Conservation (phyloP, 176 grass and related monocot species). For the Oryza coarctata region DNA sequence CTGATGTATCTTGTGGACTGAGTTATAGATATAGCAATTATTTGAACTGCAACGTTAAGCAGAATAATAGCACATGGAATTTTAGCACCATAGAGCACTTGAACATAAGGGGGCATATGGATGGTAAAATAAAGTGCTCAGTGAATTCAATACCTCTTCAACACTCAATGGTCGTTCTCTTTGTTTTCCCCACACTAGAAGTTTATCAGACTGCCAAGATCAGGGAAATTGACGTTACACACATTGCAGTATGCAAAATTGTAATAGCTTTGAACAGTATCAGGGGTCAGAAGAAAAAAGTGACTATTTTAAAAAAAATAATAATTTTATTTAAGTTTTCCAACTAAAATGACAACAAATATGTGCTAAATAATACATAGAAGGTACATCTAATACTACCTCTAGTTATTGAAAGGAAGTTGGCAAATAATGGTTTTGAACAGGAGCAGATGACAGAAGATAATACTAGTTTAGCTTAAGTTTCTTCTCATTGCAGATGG, state of each 20-base stretch:
- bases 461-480: neutral
- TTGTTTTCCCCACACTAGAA: conserved; percentile 92
- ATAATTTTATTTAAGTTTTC: neutral
- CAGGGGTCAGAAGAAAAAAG: conserved; percentile 18
- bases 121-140: conserved; percentile 18
- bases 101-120: conserved; percentile 6
- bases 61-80: conserved; percentile 19
- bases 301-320: neutral
- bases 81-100: neutral
- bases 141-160: conserved; percentile 65
- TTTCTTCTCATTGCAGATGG: neutral
- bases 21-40: conserved; percentile 28
- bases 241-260: conserved; percentile 27
- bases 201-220: conserved; percentile 70
- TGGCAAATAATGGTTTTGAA: neutral
- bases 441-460: conserved; percentile 15
- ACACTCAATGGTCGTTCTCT: conserved; percentile 62
- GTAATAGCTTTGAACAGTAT: conserved; percentile 20
- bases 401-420: neutral
- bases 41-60: neutral
- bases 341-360: conserved; percentile 9
- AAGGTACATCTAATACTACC: neutral
- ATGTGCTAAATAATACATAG: neutral
- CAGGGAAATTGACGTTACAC: conserved; percentile 31
- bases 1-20: conserved; percentile 1